phyloP scores from a whole-genome alignment of 208 protist species.

The Leptomonas seymouri region DNA sequence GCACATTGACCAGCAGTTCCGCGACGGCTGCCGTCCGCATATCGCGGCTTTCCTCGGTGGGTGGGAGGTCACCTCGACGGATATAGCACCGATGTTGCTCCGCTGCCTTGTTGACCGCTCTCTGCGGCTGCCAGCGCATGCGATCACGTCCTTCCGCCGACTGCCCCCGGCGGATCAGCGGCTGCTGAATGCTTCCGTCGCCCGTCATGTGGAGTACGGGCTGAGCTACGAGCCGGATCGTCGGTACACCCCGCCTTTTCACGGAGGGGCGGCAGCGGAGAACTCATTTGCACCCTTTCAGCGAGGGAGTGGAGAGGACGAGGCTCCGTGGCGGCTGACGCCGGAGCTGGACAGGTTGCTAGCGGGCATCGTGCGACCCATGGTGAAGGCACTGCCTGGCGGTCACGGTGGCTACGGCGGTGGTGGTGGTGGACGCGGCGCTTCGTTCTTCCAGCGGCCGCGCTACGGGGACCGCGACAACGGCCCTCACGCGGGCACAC shows the following conservation, averaged over 20 bases:
- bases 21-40: slow-evolving; percentile 46
- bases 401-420: slow-evolving; percentile 4
- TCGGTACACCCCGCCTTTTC: slow-evolving; percentile 10
- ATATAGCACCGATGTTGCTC: slow-evolving; percentile 54
- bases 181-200: slow-evolving; percentile 45
- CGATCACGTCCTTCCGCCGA: slow-evolving; percentile 38
- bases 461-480: slow-evolving; percentile 1
- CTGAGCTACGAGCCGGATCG: slow-evolving; percentile 54
- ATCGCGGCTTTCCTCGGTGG: slow-evolving; percentile 38
- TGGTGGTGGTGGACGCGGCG: background rate
- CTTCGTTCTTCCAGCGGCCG: slow-evolving; percentile 1
- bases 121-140: slow-evolving; percentile 51
- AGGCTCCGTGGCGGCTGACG: slow-evolving; percentile 43
- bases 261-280: background rate
- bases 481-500: background rate
- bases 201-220: slow-evolving; percentile 72
- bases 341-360: slow-evolving; percentile 52
- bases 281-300: background rate
- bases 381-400: slow-evolving; percentile 18
- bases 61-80: slow-evolving; percentile 34
- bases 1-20: slow-evolving; percentile 44
- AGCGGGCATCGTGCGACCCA: slow-evolving; percentile 21
- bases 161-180: slow-evolving; percentile 42
- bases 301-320: slow-evolving; percentile 7
- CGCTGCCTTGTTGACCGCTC: slow-evolving; percentile 63